Percentiles rank a stretch among this genome's conserved stretches.
Conservation (phyloP, 2,329 filamentous ascomycete species). For the Neopestalotiopsis clavispora region DNA sequence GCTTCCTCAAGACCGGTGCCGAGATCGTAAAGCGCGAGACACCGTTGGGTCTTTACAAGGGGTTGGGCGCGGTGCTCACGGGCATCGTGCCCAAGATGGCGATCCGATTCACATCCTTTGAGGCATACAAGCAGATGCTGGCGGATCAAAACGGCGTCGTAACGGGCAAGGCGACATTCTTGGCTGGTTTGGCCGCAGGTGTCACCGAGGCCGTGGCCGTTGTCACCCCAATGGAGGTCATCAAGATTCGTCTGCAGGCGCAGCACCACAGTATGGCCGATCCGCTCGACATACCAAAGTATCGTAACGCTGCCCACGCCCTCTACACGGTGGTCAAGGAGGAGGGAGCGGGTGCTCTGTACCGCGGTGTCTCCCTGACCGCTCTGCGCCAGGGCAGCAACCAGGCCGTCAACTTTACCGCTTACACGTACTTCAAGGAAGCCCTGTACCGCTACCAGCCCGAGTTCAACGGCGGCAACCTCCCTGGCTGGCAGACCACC, state of each 20-base stretch:
- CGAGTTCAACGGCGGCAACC: slow-evolving; percentile 61
- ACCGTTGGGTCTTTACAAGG: slow-evolving; percentile 93
- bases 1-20: slow-evolving; percentile 83
- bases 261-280: slow-evolving; percentile 99
- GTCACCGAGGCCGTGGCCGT: slow-evolving; percentile 96
- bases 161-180: slow-evolving; percentile 70
- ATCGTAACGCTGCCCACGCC: slow-evolving; percentile 87
- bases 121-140: slow-evolving; percentile 87
- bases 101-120: slow-evolving; percentile 97
- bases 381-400: slow-evolving; percentile 94
- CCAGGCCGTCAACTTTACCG: slow-evolving; percentile 98
- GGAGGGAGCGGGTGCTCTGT: slow-evolving; percentile 86
- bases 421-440: slow-evolving; percentile 92
- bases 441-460: slow-evolving; percentile 75
- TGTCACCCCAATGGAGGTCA: slow-evolving; percentile 98
- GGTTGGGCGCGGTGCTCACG: slow-evolving; percentile 92
- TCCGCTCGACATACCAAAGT: slow-evolving; percentile 94
- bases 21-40: slow-evolving; percentile 92
- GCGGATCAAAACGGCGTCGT: slow-evolving; percentile 72
- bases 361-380: slow-evolving; percentile 91
- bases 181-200: slow-evolving; percentile 84
- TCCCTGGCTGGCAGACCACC: slow-evolving; percentile 90
- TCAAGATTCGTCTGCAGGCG: slow-evolving; percentile 97
- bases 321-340: slow-evolving; percentile 89
- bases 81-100: slow-evolving; percentile 99